Evolutionary conservation across 2,329 filamentous ascomycete species (phyloP).

Genomic region (Paracoccidioides lutzii): DNA sequence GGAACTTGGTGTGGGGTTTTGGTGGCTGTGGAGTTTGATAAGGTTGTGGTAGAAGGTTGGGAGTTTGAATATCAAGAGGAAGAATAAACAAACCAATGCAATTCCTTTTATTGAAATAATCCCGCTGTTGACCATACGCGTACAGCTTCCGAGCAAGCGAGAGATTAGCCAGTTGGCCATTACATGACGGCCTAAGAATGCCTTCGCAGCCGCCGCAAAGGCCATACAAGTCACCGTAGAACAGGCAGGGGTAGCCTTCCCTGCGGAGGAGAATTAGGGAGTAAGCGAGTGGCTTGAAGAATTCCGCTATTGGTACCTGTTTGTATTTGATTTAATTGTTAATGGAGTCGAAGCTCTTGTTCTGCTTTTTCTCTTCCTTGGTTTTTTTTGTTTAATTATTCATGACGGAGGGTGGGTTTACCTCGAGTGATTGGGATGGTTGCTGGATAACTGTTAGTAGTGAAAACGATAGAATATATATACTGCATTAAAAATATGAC

Average conservation of each 20-base stretch:
- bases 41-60: neutral
- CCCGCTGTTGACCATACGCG: constrained; percentile 51
- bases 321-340: neutral
- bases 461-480: neutral
- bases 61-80: neutral
- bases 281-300: constrained; percentile 62
- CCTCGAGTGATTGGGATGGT: constrained; percentile 49
- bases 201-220: constrained; percentile 33
- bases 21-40: neutral
- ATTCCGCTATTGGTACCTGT: constrained; percentile 48
- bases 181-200: constrained; percentile 25
- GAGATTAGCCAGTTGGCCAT: constrained; percentile 44
- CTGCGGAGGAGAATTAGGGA: constrained; percentile 55
- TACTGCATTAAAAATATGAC: constrained; percentile 5
- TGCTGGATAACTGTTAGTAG: constrained; percentile 29
- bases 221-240: constrained; percentile 59
- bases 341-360: neutral
- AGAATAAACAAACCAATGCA: constrained; percentile 39
- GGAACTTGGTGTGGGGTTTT: neutral
- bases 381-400: neutral
- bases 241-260: constrained; percentile 53
- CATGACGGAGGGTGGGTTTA: constrained; percentile 11
- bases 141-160: constrained; percentile 52
- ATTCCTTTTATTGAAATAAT: constrained; percentile 49
- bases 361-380: neutral